Percentiles rank a stretch among this genome's conserved stretches.
Conservation (phyloP, 1,139 yeast genomes). For the Geotrichum klebahnii region DNA sequence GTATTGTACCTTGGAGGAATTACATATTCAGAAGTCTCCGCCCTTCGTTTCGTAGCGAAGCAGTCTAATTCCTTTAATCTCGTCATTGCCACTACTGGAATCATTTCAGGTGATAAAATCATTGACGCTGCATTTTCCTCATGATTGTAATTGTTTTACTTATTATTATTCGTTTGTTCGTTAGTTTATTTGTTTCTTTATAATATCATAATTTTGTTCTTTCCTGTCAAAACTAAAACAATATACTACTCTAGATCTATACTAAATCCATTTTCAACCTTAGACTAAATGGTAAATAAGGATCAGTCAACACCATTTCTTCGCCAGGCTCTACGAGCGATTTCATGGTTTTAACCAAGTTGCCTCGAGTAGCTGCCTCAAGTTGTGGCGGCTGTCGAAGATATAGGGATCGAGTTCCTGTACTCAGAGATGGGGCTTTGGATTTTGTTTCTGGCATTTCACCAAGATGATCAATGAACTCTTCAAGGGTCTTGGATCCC, state of each 20-base stretch:
- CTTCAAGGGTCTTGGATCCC: conserved; percentile 47
- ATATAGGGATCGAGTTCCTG: conserved; percentile 46
- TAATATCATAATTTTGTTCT: not conserved
- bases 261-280: conserved; percentile 32
- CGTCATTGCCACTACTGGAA: conserved; percentile 53
- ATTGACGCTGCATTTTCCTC: conserved; percentile 30
- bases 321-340: conserved; percentile 46
- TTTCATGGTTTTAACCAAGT: conserved; percentile 42
- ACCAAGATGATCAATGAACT: conserved; percentile 45
- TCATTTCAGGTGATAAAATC: conserved; percentile 49
- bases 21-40: conserved; percentile 72
- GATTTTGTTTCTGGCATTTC: conserved; percentile 42
- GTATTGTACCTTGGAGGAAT: conserved; percentile 70
- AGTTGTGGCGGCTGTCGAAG: conserved; percentile 51
- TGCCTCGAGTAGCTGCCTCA: conserved; percentile 49
- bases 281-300: conserved; percentile 48
- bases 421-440: conserved; percentile 51
- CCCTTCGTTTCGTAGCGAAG: conserved; percentile 54
- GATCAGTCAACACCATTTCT: conserved; percentile 57
- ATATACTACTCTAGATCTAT: conserved; percentile 8
- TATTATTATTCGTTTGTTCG: not conserved
- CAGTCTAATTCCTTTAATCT: conserved; percentile 39
- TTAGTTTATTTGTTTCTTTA: not conserved
- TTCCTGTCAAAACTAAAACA: not conserved
- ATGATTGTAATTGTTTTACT: not conserved